These are phyloP conservation scores for Ophioceras dolichostomum DNA, from an alignment of 2,329 filamentous ascomycete genomes.

Conservation along the genomic window DNA sequence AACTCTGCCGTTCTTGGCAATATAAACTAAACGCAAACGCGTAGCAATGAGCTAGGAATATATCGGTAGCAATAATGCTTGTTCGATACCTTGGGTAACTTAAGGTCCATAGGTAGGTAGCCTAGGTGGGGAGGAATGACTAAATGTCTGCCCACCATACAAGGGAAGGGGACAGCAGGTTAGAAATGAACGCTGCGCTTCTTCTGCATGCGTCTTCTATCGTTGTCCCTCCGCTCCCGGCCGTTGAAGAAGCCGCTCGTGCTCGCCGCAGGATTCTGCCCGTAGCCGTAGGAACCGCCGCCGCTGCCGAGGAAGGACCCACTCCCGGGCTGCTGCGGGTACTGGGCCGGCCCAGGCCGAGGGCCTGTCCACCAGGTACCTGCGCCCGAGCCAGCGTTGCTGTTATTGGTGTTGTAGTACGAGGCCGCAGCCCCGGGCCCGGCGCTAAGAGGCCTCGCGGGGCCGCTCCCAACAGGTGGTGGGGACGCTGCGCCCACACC, in stretches of 20 bases:
- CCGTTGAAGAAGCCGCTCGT: conserved; percentile 13
- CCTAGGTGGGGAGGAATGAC: too few species aligned
- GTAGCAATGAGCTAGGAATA: too few species aligned
- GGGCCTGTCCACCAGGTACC: too few species aligned
- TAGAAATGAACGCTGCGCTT: conserved; percentile 22
- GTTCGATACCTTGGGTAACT: too few species aligned
- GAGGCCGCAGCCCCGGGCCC: conserved; percentile 23
- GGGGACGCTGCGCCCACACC: conserved; percentile 6
- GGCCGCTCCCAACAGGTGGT: conserved; percentile 17
- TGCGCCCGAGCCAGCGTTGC: too few species aligned
- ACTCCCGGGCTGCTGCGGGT: conserved; percentile 9
- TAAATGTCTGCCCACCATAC: background rate
- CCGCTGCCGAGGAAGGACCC: too few species aligned
- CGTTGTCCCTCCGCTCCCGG: conserved; percentile 10
- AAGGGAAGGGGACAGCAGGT: background rate
- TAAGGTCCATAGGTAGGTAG: too few species aligned
- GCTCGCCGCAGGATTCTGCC: conserved; percentile 10
- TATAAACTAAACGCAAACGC: too few species aligned
- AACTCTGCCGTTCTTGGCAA: too few species aligned
- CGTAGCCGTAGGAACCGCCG: too few species aligned
- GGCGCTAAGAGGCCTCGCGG: conserved; percentile 34
- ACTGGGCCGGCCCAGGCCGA: conserved; percentile 7
- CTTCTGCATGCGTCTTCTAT: conserved; percentile 16
- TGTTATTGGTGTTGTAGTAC: conserved; percentile 13
- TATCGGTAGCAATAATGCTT: too few species aligned